phyloP scores from a whole-genome alignment of 257 asterid genomes.

The Eustoma russellianum region DNA sequence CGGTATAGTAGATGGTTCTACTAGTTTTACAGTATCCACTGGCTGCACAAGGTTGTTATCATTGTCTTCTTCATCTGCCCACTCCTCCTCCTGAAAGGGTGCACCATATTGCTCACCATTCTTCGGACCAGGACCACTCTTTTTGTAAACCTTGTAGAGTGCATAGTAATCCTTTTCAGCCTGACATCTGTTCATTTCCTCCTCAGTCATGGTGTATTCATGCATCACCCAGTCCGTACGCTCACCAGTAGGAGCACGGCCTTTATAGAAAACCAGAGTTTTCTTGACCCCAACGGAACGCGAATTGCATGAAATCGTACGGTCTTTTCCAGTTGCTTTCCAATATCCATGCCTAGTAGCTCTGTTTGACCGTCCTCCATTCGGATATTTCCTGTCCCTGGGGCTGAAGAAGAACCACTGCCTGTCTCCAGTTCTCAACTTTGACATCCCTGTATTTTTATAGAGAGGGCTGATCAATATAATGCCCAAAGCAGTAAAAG shows the following conservation, averaged over 20 bases:
- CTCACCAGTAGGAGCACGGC: slow-evolving; percentile 81
- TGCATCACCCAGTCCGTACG: slow-evolving; percentile 99
- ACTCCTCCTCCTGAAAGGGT: slow-evolving; percentile 79
- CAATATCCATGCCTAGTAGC: slow-evolving; percentile 80
- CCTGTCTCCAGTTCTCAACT: slow-evolving; percentile 76
- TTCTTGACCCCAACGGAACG: slow-evolving; percentile 81
- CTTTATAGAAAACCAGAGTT: slow-evolving; percentile 78
- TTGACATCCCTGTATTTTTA: slow-evolving; percentile 59
- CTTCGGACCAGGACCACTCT: slow-evolving; percentile 99
- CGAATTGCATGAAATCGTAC: slow-evolving; percentile 46
- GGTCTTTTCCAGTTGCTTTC: slow-evolving; percentile 96
- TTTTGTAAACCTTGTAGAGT: slow-evolving; percentile 76
- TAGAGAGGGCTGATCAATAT: slow-evolving; percentile 8
- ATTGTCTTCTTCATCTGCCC: slow-evolving; percentile 50
- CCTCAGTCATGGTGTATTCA: slow-evolving; percentile 79
- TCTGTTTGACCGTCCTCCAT: slow-evolving; percentile 77
- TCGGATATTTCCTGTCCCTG: slow-evolving; percentile 80
- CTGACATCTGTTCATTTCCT: slow-evolving; percentile 57
- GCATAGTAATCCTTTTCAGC: slow-evolving; percentile 57
- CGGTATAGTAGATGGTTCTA: slow-evolving; percentile 16
- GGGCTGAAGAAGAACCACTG: slow-evolving; percentile 96
- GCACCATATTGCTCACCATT: slow-evolving; percentile 99
- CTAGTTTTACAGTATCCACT: slow-evolving; percentile 16
- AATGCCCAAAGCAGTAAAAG: slow-evolving; percentile 1
- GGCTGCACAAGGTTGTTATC: slow-evolving; percentile 15